Evolutionary conservation across 208 protist genomes (phyloP), one percentile per base, ranked within the genome.

Genomic region (Leishmania tarentolae): DNA sequence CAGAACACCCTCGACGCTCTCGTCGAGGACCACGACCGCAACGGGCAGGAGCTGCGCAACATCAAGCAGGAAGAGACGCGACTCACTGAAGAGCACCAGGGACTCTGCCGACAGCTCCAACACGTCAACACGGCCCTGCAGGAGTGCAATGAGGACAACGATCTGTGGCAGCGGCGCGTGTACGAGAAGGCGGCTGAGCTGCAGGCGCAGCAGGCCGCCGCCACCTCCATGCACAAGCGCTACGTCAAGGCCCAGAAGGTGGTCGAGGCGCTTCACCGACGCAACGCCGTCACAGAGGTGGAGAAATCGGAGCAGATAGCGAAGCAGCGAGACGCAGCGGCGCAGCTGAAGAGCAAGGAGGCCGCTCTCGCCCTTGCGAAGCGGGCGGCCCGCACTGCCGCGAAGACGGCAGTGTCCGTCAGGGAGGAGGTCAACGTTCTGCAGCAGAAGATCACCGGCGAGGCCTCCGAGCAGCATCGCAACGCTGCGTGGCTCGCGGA

Each of bases 121-220:
- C 89, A 97, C 83, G 87, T 93, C 42, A 90, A 96, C 75, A 90
- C 89, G 37, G 87, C 97, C 3, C 85, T 98, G 81, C 94, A 99
- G 85, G 91, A 94, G 63, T 94, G 95, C 77, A 95, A 95, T 68
- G 90, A 99, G 81, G 93, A 96, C 56, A 95, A 96, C 75, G 90
- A 96, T 69, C 75, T 81, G 35, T 81, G 95, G 75, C 90, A 96
- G 83, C 87, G 84, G 42, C 83, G 93, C 40, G 87, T 88, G 70
- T 83, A 89, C 70, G 89, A 95, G 71, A 56, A 86, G 68, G 85
- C 87, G 85, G 88, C 84, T 73, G 87, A 95, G 81, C 78, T 98
- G 57, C 88, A 91, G 80, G 65, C 52, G 28, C 88, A 91, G 28
- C 93, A 99, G 80, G 80, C 82, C 15, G 84, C 90, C 21, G 87